A percentile compares a stretch with the other conserved stretches of the same genome.
Evolutionary conservation across 2,329 filamentous ascomycete species (phyloP).

Genomic region (Fusarium phyllophilum): DNA sequence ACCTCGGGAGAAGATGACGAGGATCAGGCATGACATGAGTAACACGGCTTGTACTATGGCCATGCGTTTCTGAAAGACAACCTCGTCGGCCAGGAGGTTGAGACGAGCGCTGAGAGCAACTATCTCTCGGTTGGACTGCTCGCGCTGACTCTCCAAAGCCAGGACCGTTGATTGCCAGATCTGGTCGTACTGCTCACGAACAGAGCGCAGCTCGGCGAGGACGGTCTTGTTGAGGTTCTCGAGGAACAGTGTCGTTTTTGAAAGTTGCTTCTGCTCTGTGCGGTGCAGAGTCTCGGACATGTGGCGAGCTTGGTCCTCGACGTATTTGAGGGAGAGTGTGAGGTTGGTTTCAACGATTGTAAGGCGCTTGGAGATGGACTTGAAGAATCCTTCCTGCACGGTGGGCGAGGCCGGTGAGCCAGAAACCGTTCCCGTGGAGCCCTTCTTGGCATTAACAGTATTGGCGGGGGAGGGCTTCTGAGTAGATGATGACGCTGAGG

Average conservation of each 20-base stretch:
- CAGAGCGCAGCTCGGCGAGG: slow-evolving; percentile 78
- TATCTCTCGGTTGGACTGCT: slow-evolving; percentile 85
- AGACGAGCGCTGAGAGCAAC: slow-evolving; percentile 83
- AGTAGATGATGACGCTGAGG: slow-evolving; percentile 3
- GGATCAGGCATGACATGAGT: slow-evolving; percentile 83
- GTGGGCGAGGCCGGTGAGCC: slow-evolving; percentile 68
- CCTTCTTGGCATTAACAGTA: slow-evolving; percentile 40
- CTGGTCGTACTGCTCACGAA: slow-evolving; percentile 90
- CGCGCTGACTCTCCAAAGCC: slow-evolving; percentile 87
- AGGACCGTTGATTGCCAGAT: slow-evolving; percentile 96
- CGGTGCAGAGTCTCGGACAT: slow-evolving; percentile 87
- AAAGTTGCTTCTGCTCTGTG: slow-evolving; percentile 86
- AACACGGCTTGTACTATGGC: slow-evolving; percentile 91
- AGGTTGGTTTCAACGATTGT: slow-evolving; percentile 92
- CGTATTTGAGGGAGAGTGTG: slow-evolving; percentile 92
- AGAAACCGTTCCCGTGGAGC: slow-evolving; percentile 43
- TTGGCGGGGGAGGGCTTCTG: slow-evolving; percentile 29
- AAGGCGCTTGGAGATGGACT: slow-evolving; percentile 91
- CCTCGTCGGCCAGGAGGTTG: slow-evolving; percentile 91
- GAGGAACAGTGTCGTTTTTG: slow-evolving; percentile 85
- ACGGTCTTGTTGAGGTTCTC: slow-evolving; percentile 89
- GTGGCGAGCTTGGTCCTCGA: slow-evolving; percentile 93
- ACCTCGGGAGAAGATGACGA: slow-evolving; percentile 82
- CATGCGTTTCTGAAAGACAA: slow-evolving; percentile 88
- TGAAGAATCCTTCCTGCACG: slow-evolving; percentile 98